Base-by-base conservation (phyloP, 176 grass and related monocot species). In the Chloris gayana region DNA sequence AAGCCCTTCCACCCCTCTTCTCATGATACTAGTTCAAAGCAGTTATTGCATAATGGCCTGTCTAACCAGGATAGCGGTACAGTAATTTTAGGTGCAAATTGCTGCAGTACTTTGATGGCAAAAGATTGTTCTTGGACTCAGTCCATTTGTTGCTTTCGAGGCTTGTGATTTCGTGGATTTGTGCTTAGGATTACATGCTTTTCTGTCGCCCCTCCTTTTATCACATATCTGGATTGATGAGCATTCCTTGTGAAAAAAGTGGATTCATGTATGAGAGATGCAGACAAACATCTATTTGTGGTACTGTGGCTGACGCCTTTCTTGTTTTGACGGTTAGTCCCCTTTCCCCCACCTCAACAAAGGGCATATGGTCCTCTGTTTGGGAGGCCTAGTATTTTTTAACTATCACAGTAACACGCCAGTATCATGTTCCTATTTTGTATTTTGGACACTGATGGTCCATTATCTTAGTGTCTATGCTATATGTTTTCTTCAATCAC, bases 151-250 rank as follows among this genome's bases (percentile, higher is more conserved):
- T 73, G 56, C 77, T 56, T 77, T 30, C 7, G 12, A 22, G 27
- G 56, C 2, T 67, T 85, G 87, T 85, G 77, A 75, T 89, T 85
- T 81, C 74, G 81, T 85, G 78, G 73, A 77, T 89, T 82, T 39
- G 5, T 77, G 72, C 46, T 73, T 77, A 47, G 46, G 26, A 49
- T 59, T 85, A 21, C 76, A 57, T 65, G 38, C 19, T 53, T 70
- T 29, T 58, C 34, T 68, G 1, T 19, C 67, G 5, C 37, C 12
- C 11, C 35, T 45, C 10, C 7, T 44, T 64, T 72, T 67, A 29
- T 19, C 29, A 13, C 56, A 30, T 59, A 73, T 67, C 67, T 83
- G 80, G 49, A 73, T 72, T 83, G 18, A 57, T 71, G 15, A 53
- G 25, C n/a, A 72, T 30, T 72, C 21, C 31, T 42, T 78, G n/a